Conservation (phyloP, 345 rosid species). For the Toxicodendron radicans region DNA sequence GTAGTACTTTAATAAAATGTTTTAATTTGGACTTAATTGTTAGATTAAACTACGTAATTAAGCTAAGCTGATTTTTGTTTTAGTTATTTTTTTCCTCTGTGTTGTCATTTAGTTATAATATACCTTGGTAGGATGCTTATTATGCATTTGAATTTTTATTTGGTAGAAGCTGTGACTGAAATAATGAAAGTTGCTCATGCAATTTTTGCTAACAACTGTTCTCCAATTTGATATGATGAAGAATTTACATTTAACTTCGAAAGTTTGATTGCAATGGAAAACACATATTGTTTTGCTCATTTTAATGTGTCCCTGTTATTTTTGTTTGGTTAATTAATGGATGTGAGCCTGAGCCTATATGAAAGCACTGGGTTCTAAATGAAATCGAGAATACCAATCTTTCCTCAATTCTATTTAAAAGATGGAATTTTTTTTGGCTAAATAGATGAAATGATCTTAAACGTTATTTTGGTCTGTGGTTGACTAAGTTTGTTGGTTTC, state of each 20-base stretch:
- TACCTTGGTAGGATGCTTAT: background rate
- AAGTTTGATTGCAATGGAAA: background rate
- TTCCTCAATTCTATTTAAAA: background rate
- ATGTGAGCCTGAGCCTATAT: no score
- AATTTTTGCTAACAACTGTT: background rate
- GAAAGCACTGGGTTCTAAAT: background rate
- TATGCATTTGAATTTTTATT: no score
- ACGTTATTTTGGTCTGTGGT: background rate
- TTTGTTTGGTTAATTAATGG: background rate
- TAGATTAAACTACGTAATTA: background rate
- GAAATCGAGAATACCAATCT: background rate
- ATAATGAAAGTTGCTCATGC: background rate
- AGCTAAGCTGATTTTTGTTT: background rate
- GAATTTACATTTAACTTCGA: background rate
- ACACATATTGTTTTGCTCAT: background rate
- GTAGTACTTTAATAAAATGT: background rate
- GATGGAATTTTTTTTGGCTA: background rate
- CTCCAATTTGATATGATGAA: slow-evolving; percentile 4
- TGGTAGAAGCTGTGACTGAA: background rate
- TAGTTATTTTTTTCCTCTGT: no score
- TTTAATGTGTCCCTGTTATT: background rate
- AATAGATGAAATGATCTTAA: background rate
- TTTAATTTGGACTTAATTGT: background rate
- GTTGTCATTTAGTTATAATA: background rate
- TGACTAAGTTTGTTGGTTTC: background rate